Base-by-base conservation (phyloP, 2,329 filamentous ascomycete genomes). In the Orbilia oligospora region DNA sequence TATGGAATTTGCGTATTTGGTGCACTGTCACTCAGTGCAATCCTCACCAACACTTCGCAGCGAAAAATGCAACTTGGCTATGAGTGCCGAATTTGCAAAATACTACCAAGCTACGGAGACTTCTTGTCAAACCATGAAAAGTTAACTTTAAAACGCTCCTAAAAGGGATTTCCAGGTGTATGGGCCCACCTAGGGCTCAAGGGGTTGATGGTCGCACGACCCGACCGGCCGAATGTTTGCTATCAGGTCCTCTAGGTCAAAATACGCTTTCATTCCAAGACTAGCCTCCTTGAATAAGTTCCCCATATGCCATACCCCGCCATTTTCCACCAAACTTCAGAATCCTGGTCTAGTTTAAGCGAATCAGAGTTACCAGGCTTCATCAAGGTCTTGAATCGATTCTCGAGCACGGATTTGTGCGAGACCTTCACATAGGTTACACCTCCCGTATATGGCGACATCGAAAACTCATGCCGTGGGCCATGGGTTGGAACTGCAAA, bases 401-500 rank as follows among this genome's bases (percentile, higher is more conserved):
- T 22, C 16, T 48, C 36, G 53, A 38, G 69, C 69, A 66, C 69
- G n/a, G 69, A 66, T 63, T 56, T 66, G 69, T 72, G 69, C 68
- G 18, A 30, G n/a, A 72, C 46, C 6, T 18, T 55, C n/a, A 8
- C 44, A 27, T 5, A 33, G 41, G 12, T 30, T 48, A 22, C 8
- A 24, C 33, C 55, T 27, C 48, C 44, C 22, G 48, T 51, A 16
- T 24, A 44, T 44, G 27, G 55, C 55, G 33, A 44, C n/a, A 61
- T 61, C 55, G 18, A 24, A 61, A 61, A 61, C 9, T 24, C 20
- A n/a, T n/a, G n/a, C n/a, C n/a, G 33, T 61, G 27, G 30, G 53
- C 53, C n/a, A n/a, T n/a, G n/a, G n/a, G n/a, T n/a, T 56, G 30
- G 27, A 65, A 18, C 41, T 24, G 24, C 44, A 51, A 24, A 36